These are phyloP conservation scores for Colletotrichum tabaci DNA, from an alignment of 2,329 filamentous ascomycete genomes.

Conservation along the genomic window DNA sequence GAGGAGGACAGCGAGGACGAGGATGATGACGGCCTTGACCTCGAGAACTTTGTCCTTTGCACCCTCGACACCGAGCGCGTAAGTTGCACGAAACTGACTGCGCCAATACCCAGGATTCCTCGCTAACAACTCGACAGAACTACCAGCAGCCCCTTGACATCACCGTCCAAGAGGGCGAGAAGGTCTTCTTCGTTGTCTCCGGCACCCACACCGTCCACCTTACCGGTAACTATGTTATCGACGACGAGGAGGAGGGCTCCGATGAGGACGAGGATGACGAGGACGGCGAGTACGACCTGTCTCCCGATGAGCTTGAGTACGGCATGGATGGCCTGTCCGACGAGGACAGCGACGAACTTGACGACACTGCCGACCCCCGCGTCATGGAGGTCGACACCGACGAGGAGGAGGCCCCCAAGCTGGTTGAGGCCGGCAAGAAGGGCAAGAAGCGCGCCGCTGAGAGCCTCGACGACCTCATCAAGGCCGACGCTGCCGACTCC, in stretches of 20 bases:
- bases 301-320: conserved; percentile 84
- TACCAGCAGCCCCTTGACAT: conserved; percentile 97
- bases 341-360: conserved; percentile 82
- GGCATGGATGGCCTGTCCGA: conserved; percentile 82
- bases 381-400: conserved; percentile 87
- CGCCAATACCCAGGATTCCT: background rate
- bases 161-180: conserved; percentile 89
- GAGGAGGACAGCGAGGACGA: conserved; percentile 68
- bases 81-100: conserved; percentile 52
- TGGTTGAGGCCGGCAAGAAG: conserved; percentile 68
- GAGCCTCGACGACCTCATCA: conserved; percentile 88
- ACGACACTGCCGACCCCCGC: conserved; percentile 83
- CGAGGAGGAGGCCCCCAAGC: conserved; percentile 79
- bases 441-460: conserved; percentile 93
- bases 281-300: conserved; percentile 84
- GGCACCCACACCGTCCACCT: conserved; percentile 93
- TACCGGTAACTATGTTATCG: conserved; percentile 95
- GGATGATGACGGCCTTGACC: conserved; percentile 74
- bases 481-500: conserved; percentile 75
- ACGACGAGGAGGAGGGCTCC: conserved; percentile 74
- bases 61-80: conserved; percentile 95
- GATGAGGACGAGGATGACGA: conserved; percentile 77
- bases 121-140: conserved; percentile 68
- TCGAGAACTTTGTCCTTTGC: conserved; percentile 95
- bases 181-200: conserved; percentile 90